Base-by-base conservation (phyloP, 768 basidiomycete species). In the Hygrophoropsis aurantiaca region DNA sequence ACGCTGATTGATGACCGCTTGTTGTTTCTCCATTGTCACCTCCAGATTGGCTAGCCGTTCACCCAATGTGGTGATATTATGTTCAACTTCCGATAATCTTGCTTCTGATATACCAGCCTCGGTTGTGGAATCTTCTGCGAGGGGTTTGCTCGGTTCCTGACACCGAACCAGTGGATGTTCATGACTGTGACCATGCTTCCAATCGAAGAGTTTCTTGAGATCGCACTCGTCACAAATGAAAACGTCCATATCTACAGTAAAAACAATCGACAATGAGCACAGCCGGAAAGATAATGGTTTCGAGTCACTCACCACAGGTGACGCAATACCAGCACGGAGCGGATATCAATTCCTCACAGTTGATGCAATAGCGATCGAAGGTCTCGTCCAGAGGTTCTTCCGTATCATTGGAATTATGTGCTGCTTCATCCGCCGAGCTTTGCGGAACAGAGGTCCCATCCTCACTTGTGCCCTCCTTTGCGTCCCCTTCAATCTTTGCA, bases 191-290 rank as follows among this genome's bases (percentile, higher is more conserved):
- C 25, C 20, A 18, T 24, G 21, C 6, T 21, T 18, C 20, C 34
- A 46, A 16, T 34, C 8, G 9, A 3, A 2, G 0, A 4, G 11
- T 7, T 46, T 35, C 20, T 25, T 38, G 15, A 36, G 26, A 25
- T 46, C 44, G 23, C 44, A 46, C 13, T 38, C 35, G 15, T 46
- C 44, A 20, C 44, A 46, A 13, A 46, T 25, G 19, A 46, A 46
- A 11, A 35, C 44, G 15, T 37, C 44, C 5, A 36, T 26, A 25
- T 46, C 44, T 46, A n/a, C n/a, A n/a, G n/a, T n/a, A n/a, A n/a
- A n/a, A n/a, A n/a, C n/a, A n/a, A n/a, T n/a, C n/a, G n/a, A n/a
- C n/a, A n/a, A n/a, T n/a, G n/a, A n/a, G n/a, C n/a, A n/a, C n/a
- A n/a, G n/a, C n/a, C n/a, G n/a, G n/a, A n/a, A n/a, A n/a, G n/a